Evolutionary conservation across 2,329 filamentous ascomycete genomes (phyloP).

Genomic region (Talaromyces sp.): DNA sequence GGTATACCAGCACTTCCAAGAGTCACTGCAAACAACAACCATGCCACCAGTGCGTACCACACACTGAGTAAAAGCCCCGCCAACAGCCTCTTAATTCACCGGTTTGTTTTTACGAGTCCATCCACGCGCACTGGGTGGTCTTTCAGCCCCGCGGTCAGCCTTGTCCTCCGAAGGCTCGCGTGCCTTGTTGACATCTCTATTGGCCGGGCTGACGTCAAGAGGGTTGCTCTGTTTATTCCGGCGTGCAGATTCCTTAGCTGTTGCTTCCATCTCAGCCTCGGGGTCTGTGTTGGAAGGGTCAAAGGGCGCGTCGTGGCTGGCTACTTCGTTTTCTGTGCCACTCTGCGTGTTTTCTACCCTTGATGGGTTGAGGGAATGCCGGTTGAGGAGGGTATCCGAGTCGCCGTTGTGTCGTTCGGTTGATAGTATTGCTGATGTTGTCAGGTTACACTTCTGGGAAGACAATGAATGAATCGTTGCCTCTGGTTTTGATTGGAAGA

Average conservation of each 20-base stretch:
- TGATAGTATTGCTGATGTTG: slow-evolving; percentile 1
- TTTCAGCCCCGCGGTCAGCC: slow-evolving; percentile 34
- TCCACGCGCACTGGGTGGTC: slow-evolving; percentile 35
- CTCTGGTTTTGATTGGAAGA: not conserved
- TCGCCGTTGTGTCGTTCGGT: slow-evolving; percentile 7
- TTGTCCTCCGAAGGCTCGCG: slow-evolving; percentile 41
- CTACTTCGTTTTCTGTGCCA: slow-evolving; percentile 58
- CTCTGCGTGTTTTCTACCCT: slow-evolving; percentile 64
- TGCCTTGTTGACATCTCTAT: slow-evolving; percentile 52
- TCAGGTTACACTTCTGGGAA: not conserved
- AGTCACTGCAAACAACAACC: not conserved
- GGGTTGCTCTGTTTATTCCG: slow-evolving; percentile 43
- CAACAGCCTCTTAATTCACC: slow-evolving; percentile 10
- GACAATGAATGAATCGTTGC: not conserved
- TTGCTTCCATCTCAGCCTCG: slow-evolving; percentile 45
- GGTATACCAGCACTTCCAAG: not conserved
- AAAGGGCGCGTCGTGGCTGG: slow-evolving; percentile 61
- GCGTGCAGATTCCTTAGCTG: slow-evolving; percentile 33
- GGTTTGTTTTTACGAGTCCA: slow-evolving; percentile 28
- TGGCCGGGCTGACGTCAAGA: slow-evolving; percentile 57
- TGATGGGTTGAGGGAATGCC: slow-evolving; percentile 60
- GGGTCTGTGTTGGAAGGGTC: slow-evolving; percentile 64
- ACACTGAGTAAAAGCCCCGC: not conserved
- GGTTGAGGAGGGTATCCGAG: slow-evolving; percentile 32
- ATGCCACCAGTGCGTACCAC: not conserved